phyloP scores from a whole-genome alignment of 2,329 filamentous ascomycete genomes.

The Fusarium hainanense region DNA sequence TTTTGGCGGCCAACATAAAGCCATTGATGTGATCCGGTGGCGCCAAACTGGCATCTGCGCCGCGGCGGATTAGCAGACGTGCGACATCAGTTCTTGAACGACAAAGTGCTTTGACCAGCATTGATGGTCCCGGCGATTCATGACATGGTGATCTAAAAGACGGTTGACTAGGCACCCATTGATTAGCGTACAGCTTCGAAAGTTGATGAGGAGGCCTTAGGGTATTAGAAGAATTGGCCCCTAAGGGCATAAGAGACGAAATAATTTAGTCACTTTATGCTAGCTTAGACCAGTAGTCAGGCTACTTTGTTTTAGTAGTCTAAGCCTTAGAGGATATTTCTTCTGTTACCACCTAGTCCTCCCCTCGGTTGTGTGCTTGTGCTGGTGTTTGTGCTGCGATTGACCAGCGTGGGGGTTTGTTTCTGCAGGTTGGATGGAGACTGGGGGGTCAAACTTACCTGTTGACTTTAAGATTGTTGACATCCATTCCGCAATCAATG shows the following conservation, averaged over 20 bases:
- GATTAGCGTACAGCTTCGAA: neutral
- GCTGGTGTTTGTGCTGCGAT: too few species aligned
- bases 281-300: too few species aligned
- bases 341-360: too few species aligned
- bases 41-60: slow-evolving; percentile 33
- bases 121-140: slow-evolving; percentile 4
- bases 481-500: slow-evolving; percentile 30
- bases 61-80: slow-evolving; percentile 24
- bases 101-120: slow-evolving; percentile 30
- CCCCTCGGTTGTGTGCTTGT: too few species aligned
- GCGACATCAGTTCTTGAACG: slow-evolving; percentile 16
- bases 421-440: too few species aligned
- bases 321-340: too few species aligned
- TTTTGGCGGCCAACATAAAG: slow-evolving; percentile 24
- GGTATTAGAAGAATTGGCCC: too few species aligned
- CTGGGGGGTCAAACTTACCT: neutral
- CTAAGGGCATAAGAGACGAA: too few species aligned
- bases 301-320: too few species aligned
- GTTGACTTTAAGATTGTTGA: slow-evolving; percentile 20
- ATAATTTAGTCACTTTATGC: too few species aligned
- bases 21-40: slow-evolving; percentile 19
- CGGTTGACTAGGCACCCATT: neutral
- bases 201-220: neutral
- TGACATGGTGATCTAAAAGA: neutral
- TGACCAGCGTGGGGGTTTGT: too few species aligned